A percentile compares a stretch with the other conserved stretches of the same genome.
phyloP scores from a whole-genome alignment of 768 basidiomycete species.

The Clathrus columnatus region DNA sequence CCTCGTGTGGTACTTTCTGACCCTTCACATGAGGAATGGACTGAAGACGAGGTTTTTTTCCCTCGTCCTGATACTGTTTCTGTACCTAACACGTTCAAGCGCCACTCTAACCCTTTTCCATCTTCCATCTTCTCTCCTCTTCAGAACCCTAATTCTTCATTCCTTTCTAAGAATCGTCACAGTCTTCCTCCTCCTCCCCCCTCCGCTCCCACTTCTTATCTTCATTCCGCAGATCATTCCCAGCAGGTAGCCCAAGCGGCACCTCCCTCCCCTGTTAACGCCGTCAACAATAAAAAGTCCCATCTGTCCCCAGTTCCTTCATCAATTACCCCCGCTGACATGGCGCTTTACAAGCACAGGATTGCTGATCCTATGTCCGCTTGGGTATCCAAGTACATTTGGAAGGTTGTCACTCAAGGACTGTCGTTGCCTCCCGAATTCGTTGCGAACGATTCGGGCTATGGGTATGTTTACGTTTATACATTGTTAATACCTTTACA shows the following conservation, averaged over 20 bases:
- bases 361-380: constrained; percentile 69
- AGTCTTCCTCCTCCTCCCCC: neutral
- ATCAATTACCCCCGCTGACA: constrained; percentile 38
- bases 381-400: constrained; percentile 72
- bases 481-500: constrained; percentile 23
- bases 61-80: constrained; percentile 1
- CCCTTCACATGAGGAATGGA: constrained; percentile 8
- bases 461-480: constrained; percentile 7
- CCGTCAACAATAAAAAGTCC: neutral
- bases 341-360: constrained; percentile 49
- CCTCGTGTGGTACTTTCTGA: neutral
- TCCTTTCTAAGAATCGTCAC: neutral
- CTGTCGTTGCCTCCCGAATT: constrained; percentile 48
- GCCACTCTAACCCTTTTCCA: neutral
- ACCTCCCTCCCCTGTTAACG: neutral
- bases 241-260: neutral
- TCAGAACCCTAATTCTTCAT: neutral
- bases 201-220: neutral
- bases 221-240: neutral
- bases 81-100: neutral
- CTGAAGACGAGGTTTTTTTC: constrained; percentile 9
- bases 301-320: constrained; percentile 31
- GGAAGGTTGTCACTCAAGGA: constrained; percentile 76
- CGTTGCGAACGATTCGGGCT: constrained; percentile 20
- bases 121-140: neutral